These are phyloP conservation scores for Phytophthora quininea DNA, from an alignment of 352 stramenopile genomes.

Conservation along the genomic window DNA sequence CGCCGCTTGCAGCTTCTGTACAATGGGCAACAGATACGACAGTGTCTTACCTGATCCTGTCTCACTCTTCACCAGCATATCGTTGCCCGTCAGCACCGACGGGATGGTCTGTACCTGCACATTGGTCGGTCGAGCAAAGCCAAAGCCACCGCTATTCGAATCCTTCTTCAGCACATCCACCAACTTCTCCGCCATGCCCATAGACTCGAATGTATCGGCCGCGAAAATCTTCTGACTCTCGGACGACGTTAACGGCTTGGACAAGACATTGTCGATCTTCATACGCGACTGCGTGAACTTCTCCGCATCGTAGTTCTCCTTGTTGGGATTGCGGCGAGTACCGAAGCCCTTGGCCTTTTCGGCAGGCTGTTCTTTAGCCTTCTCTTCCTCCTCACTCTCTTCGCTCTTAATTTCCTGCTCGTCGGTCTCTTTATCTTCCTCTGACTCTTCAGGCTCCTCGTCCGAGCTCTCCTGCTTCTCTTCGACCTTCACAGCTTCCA, in stretches of 20 bases:
- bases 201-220: conserved; percentile 72
- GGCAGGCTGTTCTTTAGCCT: background rate
- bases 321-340: conserved; percentile 86
- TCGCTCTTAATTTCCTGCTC: conserved; percentile 18
- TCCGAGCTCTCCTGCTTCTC: background rate
- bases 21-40: conserved; percentile 95
- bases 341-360: conserved; percentile 49
- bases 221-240: conserved; percentile 87
- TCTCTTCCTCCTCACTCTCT: conserved; percentile 10
- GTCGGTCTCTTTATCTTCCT: conserved; percentile 14
- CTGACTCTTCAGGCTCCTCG: conserved; percentile 13
- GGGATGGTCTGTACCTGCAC: conserved; percentile 88
- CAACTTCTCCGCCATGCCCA: conserved; percentile 70
- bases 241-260: conserved; percentile 73
- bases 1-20: conserved; percentile 87
- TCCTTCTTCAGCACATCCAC: conserved; percentile 74
- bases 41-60: conserved; percentile 97
- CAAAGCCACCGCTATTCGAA: conserved; percentile 62
- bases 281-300: conserved; percentile 59
- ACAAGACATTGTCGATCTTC: conserved; percentile 70
- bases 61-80: conserved; percentile 96
- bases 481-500: conserved; percentile 4
- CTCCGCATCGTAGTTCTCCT: conserved; percentile 69
- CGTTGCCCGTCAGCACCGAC: conserved; percentile 65
- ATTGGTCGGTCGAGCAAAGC: conserved; percentile 74